These are phyloP conservation scores for Coemansia sp. DNA, from an alignment of 192 early-diverging fungal genomes.

Conservation along the genomic window DNA sequence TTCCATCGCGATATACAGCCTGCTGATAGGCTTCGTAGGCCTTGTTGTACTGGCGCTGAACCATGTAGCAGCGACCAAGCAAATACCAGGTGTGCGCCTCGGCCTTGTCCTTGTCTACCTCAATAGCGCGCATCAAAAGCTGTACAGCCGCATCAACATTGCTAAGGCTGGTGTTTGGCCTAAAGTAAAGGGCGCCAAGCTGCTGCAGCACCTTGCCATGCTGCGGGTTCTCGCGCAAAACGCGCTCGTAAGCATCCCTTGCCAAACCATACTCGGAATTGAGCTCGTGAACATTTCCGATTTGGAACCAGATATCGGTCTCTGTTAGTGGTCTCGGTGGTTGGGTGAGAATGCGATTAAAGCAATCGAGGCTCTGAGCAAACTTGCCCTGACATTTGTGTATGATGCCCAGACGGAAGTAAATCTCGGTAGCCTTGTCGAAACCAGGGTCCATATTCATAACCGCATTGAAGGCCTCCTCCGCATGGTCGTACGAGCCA, in stretches of 20 bases:
- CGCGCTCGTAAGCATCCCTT: slow-evolving; percentile 89
- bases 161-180: slow-evolving; percentile 74
- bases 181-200: slow-evolving; percentile 95
- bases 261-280: slow-evolving; percentile 82
- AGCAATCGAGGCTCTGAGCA: slow-evolving; percentile 65
- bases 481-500: slow-evolving; percentile 94
- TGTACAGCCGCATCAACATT: slow-evolving; percentile 84
- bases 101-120: slow-evolving; percentile 73
- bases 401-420: slow-evolving; percentile 96
- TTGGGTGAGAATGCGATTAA: slow-evolving; percentile 80
- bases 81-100: slow-evolving; percentile 96
- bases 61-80: slow-evolving; percentile 96
- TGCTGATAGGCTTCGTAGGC: slow-evolving; percentile 98
- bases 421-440: slow-evolving; percentile 97
- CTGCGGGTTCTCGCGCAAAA: slow-evolving; percentile 83
- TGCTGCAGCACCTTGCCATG: slow-evolving; percentile 96
- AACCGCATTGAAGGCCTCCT: slow-evolving; percentile 93
- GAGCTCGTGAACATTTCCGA: slow-evolving; percentile 94
- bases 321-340: slow-evolving; percentile 95
- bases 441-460: slow-evolving; percentile 94
- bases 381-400: slow-evolving; percentile 74
- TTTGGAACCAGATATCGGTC: slow-evolving; percentile 98
- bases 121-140: slow-evolving; percentile 80
- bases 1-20: slow-evolving; percentile 89
- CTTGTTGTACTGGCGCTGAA: slow-evolving; percentile 88